Evolutionary conservation across 2,329 filamentous ascomycete species (phyloP), one percentile per base, ranked within the genome.

Genomic region (Ceratocystiopsis minuta): DNA sequence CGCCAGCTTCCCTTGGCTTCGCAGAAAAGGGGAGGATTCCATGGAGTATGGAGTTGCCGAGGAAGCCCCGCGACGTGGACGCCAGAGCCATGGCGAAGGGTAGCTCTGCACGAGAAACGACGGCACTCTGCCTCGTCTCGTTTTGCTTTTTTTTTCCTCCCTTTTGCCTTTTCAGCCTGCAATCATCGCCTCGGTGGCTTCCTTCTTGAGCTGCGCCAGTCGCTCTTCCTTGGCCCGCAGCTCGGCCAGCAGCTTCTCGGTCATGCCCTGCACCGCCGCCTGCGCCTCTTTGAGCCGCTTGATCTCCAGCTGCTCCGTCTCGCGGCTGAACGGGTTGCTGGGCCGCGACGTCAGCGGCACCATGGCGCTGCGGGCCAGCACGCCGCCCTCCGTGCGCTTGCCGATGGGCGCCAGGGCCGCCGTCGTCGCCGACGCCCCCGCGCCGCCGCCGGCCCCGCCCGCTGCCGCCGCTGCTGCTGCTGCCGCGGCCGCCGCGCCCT

Each of bases 321-420:
- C 75, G 45, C 68, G 67, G 57, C 78, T 82, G 55, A 83, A 87
- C n/a, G 75, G 78, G 54, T 78, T 78, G 32, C 70, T 77, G 2
- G 76, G 73, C 10, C 72, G 67, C 52, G 73, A 79, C 38, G 64
- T 67, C 43, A 75, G 65, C 5, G 84, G 84, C 47, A 92, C 75
- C 64, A 85, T 76, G 43, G 82, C 82, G 39, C 78, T 82, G 45
- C 78, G 70, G 50, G 79, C 72, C 49, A 74, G 70, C 38, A 75
- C 64, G 42, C 70, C 67, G 49, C 68, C 66, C 49, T 64, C 59
- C 43, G 59, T 62, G 44, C 59, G 54, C 45, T 52, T 51, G 20
- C 53, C 53, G 24, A 52, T 48, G 16, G 49, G 48, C 6, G 52
- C 7, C 55, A 61, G 34, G 53, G 62, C 49, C 59, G 59, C 51